These are phyloP conservation scores for Solanum etuberosum DNA, from an alignment of 257 asterid species.

Conservation along the genomic window DNA sequence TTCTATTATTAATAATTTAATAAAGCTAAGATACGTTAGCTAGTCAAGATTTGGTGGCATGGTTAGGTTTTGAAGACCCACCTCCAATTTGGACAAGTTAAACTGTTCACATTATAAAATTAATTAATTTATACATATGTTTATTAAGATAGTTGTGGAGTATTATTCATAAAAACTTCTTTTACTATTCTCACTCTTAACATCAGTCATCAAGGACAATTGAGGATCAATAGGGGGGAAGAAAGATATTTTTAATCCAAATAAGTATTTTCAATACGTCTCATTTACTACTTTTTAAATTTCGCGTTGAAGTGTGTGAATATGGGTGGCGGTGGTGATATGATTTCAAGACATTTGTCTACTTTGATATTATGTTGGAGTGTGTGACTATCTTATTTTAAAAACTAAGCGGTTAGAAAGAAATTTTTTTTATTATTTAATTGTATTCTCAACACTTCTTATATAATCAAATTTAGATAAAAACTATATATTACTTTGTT, in stretches of 20 bases:
- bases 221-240: too few relatives aligned
- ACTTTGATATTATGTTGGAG: too few relatives aligned
- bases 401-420: accelerated
- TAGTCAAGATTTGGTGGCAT: conserved; percentile 11
- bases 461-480: neutral
- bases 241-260: too few relatives aligned
- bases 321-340: too few relatives aligned
- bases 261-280: too few relatives aligned
- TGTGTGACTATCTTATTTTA: too few relatives aligned
- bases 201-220: neutral
- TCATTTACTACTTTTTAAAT: too few relatives aligned
- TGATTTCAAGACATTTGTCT: accelerated
- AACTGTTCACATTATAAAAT: neutral
- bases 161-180: neutral
- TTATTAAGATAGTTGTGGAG: neutral
- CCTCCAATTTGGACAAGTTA: neutral
- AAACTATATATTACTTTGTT: too few relatives aligned
- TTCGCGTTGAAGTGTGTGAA: too few relatives aligned
- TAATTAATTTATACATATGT: neutral
- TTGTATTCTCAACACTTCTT: accelerated
- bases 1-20: neutral
- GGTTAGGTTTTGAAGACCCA: conserved; percentile 27
- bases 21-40: neutral
- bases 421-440: too few relatives aligned
- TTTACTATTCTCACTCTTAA: neutral